These are phyloP conservation scores for Leishmania aethiopica DNA, from an alignment of 208 protist species.

Conservation along the genomic window DNA sequence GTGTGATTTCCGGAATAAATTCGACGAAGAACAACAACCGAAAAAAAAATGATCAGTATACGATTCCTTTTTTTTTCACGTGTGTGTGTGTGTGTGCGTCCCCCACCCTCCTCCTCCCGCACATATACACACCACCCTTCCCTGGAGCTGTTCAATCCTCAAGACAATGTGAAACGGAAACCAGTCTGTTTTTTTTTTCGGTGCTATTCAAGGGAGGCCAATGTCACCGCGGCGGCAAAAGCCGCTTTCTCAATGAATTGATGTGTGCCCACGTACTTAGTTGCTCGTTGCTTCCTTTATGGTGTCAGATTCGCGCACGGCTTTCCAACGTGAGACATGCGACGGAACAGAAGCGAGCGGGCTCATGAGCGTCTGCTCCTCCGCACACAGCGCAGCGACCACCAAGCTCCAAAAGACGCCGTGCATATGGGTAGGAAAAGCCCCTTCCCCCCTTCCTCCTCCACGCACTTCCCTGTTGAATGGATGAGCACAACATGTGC, in stretches of 20 bases:
- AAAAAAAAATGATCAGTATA: conserved; percentile 10
- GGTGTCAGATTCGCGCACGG: background rate
- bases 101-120: too few species aligned
- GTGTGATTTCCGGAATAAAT: conserved; percentile 1
- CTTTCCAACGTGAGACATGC: background rate
- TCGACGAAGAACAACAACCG: background rate
- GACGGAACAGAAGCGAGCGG: background rate
- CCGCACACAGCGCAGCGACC: background rate
- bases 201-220: background rate
- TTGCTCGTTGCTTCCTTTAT: background rate
- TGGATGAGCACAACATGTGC: background rate
- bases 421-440: background rate
- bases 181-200: background rate
- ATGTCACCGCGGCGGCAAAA: background rate
- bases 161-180: background rate
- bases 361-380: background rate
- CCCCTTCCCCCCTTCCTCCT: background rate
- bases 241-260: background rate
- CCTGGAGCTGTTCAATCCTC: background rate
- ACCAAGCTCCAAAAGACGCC: background rate
- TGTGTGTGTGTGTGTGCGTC: background rate
- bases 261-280: background rate
- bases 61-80: background rate
- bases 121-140: too few species aligned
- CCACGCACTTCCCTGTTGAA: background rate